phyloP scores from a whole-genome alignment of 768 basidiomycete genomes.

The Cystoderma amianthinum region DNA sequence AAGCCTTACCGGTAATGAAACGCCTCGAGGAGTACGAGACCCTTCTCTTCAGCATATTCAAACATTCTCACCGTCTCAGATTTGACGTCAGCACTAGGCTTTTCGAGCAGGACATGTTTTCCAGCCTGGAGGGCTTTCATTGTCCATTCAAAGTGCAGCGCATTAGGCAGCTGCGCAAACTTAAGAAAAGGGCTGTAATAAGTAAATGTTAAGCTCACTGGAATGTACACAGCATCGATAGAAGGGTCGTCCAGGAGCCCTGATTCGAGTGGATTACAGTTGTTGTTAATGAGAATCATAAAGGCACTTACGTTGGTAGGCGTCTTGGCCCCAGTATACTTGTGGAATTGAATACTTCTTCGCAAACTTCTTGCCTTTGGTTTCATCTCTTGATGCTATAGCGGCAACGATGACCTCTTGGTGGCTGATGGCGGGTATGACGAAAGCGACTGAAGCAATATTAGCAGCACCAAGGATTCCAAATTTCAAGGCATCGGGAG shows the following conservation, averaged over 20 bases:
- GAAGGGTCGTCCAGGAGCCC: constrained; percentile 37
- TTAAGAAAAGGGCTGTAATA: not conserved
- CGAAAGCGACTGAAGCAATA: constrained; percentile 45
- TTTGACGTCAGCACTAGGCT: constrained; percentile 44
- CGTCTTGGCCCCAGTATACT: constrained; percentile 29
- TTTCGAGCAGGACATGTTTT: constrained; percentile 65
- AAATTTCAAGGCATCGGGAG: too few relatives aligned
- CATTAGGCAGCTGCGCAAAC: constrained; percentile 41
- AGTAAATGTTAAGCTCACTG: constrained; percentile 7
- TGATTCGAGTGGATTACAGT: not conserved
- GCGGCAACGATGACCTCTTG: constrained; percentile 49
- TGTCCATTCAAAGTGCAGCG: constrained; percentile 63
- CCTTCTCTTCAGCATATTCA: constrained; percentile 38
- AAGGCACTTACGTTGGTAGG: constrained; percentile 42
- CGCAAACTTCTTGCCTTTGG: constrained; percentile 41
- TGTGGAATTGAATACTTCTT: constrained; percentile 46
- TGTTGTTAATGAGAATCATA: not conserved
- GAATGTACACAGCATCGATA: constrained; percentile 44
- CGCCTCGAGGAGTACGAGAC: constrained; percentile 52
- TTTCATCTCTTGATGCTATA: constrained; percentile 50
- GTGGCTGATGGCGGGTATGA: constrained; percentile 45
- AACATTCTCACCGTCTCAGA: constrained; percentile 51
- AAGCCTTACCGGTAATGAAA: constrained; percentile 41
- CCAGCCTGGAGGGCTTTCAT: constrained; percentile 58
- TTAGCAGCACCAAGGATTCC: constrained; percentile 40